These are phyloP conservation scores for Millerago galiae DNA, from an alignment of 805 yeast genomes.

Conservation along the genomic window DNA sequence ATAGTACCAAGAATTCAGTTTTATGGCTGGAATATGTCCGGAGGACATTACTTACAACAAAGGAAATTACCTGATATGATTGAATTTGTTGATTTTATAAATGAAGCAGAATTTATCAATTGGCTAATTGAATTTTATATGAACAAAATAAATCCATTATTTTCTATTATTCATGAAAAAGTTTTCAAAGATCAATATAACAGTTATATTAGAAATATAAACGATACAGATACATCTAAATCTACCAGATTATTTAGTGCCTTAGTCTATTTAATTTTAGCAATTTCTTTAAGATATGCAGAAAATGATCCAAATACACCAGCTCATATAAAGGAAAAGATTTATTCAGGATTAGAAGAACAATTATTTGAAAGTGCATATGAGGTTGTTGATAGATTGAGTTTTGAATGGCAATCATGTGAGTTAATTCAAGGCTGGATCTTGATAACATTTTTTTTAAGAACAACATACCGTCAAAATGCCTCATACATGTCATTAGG, in stretches of 20 bases:
- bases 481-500: slow-evolving; percentile 37
- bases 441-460: slow-evolving; percentile 36
- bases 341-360: slow-evolving; percentile 31
- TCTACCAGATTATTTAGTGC: slow-evolving; percentile 46
- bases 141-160: slow-evolving; percentile 45
- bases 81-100: slow-evolving; percentile 14
- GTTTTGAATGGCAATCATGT: slow-evolving; percentile 46
- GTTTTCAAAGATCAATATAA: slow-evolving; percentile 46
- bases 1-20: slow-evolving; percentile 50
- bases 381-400: slow-evolving; percentile 31
- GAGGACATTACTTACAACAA: slow-evolving; percentile 42
- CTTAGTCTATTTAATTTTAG: slow-evolving; percentile 40
- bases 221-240: slow-evolving; percentile 18
- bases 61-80: slow-evolving; percentile 24
- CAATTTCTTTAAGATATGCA: slow-evolving; percentile 44
- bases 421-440: slow-evolving; percentile 48
- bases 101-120: slow-evolving; percentile 25
- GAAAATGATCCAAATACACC: slow-evolving; percentile 28
- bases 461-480: slow-evolving; percentile 39
- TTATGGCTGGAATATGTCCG: slow-evolving; percentile 64
- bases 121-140: slow-evolving; percentile 36
- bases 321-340: slow-evolving; percentile 12
- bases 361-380: slow-evolving; percentile 34
- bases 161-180: slow-evolving; percentile 45
- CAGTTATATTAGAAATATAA: slow-evolving; percentile 27